Evolutionary conservation across 331 rosid genomes (phyloP), one percentile per base, ranked within the genome.

Genomic region (Acacia concinna): DNA sequence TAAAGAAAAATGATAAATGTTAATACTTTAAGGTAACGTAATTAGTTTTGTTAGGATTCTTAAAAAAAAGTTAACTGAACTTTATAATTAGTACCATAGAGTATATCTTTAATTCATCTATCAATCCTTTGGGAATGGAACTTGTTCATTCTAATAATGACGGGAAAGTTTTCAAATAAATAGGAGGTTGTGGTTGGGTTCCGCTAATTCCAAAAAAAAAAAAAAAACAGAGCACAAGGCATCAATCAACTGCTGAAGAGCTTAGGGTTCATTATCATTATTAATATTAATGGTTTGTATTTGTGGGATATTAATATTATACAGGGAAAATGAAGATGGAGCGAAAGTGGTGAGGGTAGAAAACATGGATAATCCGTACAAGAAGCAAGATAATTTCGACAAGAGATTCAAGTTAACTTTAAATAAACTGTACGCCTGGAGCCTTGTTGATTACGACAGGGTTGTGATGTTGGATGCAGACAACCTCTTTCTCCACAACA

Each of bases 391-490:
- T n/a, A 86, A 89, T 63, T 92, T 92, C 56, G 93, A 92, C 46
- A 74, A 67, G 75, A 88, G 97, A 76, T 92, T 92, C 81, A 90
- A 87, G 79, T 68, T 88, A 47, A 90, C 92, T 0, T 28, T 92
- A 82, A 92, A 92, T 83, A 92, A 92, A 80, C 87, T 92, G 20
- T 92, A 92, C 35, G 97, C 93, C 1, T 92, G 97, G 97, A 89
- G 89, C 81, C 84, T 92, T 13, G 89, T 85, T 62, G 90, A 90
- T 10, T 92, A 92, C 74, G 96, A 92, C 60, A 82, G 97, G 60
- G 93, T 92, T 10, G 88, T 92, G 75, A 92, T 92, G 97, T 83
- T 92, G 30, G 97, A 92, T 73, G 86, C 97, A 35, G 97, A 92
- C 81, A 92, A 92, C 80, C 91, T 92, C 64, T 92, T 92, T 76